phyloP scores from a whole-genome alignment of 768 basidiomycete species.

The Lactarius trivialis region DNA sequence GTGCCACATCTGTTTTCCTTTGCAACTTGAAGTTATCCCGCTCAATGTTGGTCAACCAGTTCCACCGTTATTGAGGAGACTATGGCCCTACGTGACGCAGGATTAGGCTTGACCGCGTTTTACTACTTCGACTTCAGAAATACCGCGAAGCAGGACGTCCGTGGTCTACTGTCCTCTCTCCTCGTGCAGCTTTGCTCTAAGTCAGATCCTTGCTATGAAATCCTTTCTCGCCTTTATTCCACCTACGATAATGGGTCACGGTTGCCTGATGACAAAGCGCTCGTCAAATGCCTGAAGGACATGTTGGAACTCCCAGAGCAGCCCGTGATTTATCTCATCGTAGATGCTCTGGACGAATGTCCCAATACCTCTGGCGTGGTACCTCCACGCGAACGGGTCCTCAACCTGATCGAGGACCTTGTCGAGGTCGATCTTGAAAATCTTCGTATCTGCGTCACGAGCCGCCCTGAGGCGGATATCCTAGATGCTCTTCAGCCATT shows the following conservation, averaged over 20 bases:
- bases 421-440: neutral
- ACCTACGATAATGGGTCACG: neutral
- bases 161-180: neutral
- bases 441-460: slow-evolving; percentile 1
- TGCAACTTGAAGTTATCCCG: neutral
- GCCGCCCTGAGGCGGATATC: slow-evolving; percentile 8
- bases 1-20: neutral
- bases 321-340: neutral
- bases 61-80: neutral
- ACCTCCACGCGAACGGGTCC: neutral
- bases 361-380: slow-evolving; percentile 1
- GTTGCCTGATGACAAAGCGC: neutral
- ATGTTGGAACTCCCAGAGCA: neutral
- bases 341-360: slow-evolving; percentile 11
- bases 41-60: neutral
- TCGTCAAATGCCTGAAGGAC: slow-evolving; percentile 1
- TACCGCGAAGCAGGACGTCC: neutral
- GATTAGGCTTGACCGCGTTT: neutral
- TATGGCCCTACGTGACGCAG: neutral
- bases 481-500: neutral
- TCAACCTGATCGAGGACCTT: neutral
- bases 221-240: neutral
- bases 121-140: slow-evolving; percentile 3
- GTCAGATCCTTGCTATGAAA: neutral
- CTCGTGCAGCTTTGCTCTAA: neutral